These are phyloP conservation scores for Cornus florida DNA, from an alignment of 148 eudicot species.

Conservation along the genomic window DNA sequence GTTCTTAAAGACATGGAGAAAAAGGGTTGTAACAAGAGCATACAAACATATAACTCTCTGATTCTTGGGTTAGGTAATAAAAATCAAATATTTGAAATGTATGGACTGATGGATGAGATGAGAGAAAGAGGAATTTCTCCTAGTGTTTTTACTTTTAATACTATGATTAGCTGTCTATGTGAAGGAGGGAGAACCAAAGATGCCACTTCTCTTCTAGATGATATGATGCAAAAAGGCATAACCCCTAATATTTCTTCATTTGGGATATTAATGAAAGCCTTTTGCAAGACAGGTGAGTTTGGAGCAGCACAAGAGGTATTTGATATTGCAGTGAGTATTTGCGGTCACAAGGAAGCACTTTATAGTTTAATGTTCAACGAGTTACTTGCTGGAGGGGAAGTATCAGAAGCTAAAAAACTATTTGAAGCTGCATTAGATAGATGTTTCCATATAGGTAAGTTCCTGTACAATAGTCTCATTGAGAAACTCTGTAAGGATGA, in stretches of 20 bases:
- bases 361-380: conserved; percentile 72
- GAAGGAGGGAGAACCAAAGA: conserved; percentile 70
- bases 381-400: conserved; percentile 74
- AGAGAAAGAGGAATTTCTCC: conserved; percentile 78
- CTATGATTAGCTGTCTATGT: conserved; percentile 60
- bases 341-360: conserved; percentile 73
- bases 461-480: conserved; percentile 68
- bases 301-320: conserved; percentile 85
- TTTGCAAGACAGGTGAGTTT: conserved; percentile 81
- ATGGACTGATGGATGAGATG: conserved; percentile 91
- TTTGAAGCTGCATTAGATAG: conserved; percentile 64
- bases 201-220: conserved; percentile 72
- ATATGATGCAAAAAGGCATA: conserved; percentile 65
- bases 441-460: conserved; percentile 63
- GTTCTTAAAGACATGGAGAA: conserved; percentile 98
- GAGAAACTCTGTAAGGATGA: conserved; percentile 61
- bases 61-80: conserved; percentile 68
- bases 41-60: conserved; percentile 79
- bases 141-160: conserved; percentile 67
- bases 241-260: conserved; percentile 71
- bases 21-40: conserved; percentile 67
- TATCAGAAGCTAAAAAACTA: conserved; percentile 63
- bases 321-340: conserved; percentile 56
- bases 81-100: conserved; percentile 87
- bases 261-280: conserved; percentile 64